A percentile compares a stretch with the other conserved stretches of the same genome.
These are phyloP conservation scores for Oenanthe sinensis DNA, from an alignment of 129 eudicot genomes.

Conservation along the genomic window DNA sequence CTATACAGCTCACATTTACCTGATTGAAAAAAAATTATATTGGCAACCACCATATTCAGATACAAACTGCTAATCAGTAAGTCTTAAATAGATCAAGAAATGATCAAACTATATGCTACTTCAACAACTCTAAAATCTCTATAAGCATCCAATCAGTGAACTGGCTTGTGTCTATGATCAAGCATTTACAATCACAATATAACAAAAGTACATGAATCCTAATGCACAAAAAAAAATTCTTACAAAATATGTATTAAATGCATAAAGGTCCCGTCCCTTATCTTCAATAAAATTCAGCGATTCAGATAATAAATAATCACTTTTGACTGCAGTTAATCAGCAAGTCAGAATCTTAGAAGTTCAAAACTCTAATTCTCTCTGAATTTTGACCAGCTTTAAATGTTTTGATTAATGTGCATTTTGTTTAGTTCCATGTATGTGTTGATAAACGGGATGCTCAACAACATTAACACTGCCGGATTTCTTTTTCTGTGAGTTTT, in stretches of 20 bases:
- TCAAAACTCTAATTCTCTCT: neutral
- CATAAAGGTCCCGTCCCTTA: neutral
- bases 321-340: neutral
- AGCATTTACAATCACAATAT: neutral
- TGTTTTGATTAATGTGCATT: neutral
- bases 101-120: neutral
- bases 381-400: neutral
- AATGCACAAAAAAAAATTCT: neutral
- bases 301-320: neutral
- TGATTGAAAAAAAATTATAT: neutral
- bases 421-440: neutral
- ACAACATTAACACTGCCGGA: neutral
- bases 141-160: neutral
- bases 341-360: neutral
- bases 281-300: neutral
- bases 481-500: neutral
- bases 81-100: neutral
- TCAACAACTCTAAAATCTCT: neutral
- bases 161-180: neutral
- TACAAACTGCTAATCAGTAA: neutral
- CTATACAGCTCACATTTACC: neutral
- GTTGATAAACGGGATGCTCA: no score
- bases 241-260: neutral
- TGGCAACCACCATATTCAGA: neutral
- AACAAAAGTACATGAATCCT: no score